A percentile compares a stretch with the other conserved stretches of the same genome.
These are phyloP conservation scores for Rhizopus delemar DNA, from an alignment of 371 early-diverging fungal genomes.

Conservation along the genomic window DNA sequence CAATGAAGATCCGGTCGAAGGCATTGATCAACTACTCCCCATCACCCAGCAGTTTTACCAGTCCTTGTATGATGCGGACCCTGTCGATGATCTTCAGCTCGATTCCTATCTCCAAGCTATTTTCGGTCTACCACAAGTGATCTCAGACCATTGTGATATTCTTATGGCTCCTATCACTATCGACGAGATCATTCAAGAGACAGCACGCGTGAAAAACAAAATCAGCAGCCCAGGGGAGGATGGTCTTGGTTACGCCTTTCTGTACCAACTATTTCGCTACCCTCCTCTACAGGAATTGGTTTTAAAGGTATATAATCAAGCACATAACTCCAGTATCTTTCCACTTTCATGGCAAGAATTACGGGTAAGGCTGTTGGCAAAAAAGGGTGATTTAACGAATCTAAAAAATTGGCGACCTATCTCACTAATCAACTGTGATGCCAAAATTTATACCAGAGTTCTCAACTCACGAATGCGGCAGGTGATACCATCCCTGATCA, in stretches of 20 bases:
- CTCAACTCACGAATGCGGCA: background rate
- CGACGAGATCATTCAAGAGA: too few species aligned
- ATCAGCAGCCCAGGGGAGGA: too few species aligned
- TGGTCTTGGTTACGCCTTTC: background rate
- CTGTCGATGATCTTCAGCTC: too few species aligned
- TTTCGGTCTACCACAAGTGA: too few species aligned
- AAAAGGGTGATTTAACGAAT: conserved; percentile 14
- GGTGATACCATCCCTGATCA: background rate
- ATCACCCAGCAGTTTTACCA: too few species aligned
- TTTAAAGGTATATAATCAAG: conserved; percentile 23
- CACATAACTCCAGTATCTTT: conserved; percentile 14
- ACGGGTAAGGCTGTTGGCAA: conserved; percentile 22
- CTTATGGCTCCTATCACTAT: too few species aligned
- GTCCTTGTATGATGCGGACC: too few species aligned
- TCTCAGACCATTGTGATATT: too few species aligned
- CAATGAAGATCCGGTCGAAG: too few species aligned
- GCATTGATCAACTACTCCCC: too few species aligned
- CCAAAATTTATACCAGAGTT: conserved; percentile 22
- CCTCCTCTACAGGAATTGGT: background rate
- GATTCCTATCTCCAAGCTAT: too few species aligned
- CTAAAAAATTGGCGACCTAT: conserved; percentile 23
- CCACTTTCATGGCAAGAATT: conserved; percentile 29
- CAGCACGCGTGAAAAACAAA: too few species aligned
- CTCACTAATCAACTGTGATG: conserved; percentile 27
- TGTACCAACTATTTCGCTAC: background rate